Base-by-base conservation (phyloP, 192 early-diverging fungal species). In the Entomortierella chlamydospora region DNA sequence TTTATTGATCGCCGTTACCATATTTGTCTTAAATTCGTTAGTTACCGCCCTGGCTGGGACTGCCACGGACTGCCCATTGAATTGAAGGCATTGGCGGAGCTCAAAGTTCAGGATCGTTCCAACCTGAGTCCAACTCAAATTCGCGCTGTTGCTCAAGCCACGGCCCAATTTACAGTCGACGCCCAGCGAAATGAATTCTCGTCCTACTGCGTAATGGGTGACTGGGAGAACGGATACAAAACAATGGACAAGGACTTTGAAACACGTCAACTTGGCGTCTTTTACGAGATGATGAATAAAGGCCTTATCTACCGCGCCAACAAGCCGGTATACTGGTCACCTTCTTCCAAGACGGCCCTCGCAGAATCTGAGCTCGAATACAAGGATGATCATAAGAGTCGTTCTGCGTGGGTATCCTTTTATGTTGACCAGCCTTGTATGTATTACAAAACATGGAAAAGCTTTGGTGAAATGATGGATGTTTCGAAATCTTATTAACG, bases 321-420 rank as follows among this genome's bases (percentile, higher is more conserved):
- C 74, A 93, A 93, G 52, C 93, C 93, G 2, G 93, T 95, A 8
- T 93, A 91, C 69, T 94, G 92, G 92, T 93, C 92, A 39, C 93
- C 93, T 12, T 94, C 93, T 9, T 93, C 93, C 61, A 87, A 82
- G 42, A 92, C 93, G 2, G 92, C 93, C 8, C 86, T 95, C 56
- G 93, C 93, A 12, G 93, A 95, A 76, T 86, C 92, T 0, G 93
- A 93, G 72, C 77, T 95, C 31, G 91, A 93, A 62, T 93, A 93
- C 66, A 87, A 90, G 25, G 92, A 92, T 15, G 72, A 90, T 20
- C 92, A 95, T 64, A 62, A 81, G 39, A 91, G 89, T 62, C 78
- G 80, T 33, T 91, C 91, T 11, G 87, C 90, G 17, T 93, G 92
- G 80, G 91, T 92, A 18, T 86, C 85, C 17, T 84, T 93, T 61